phyloP scores from a whole-genome alignment of 306 rosid species.

The Morella rubra region DNA sequence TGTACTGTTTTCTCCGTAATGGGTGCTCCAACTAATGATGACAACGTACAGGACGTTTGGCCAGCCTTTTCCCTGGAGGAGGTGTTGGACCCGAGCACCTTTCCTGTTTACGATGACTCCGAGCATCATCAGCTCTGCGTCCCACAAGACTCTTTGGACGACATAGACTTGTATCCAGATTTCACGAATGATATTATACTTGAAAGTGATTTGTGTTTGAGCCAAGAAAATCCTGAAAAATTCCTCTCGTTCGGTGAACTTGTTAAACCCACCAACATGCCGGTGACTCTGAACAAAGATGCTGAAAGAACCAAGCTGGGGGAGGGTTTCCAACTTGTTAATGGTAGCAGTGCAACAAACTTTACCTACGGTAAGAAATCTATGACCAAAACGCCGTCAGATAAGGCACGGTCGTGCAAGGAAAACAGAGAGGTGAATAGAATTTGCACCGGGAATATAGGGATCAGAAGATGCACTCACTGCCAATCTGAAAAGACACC shows the following conservation, averaged over 20 bases:
- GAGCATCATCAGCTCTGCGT: background rate
- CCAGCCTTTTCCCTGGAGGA: too few species aligned
- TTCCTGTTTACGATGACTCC: too few species aligned
- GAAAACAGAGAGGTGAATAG: background rate
- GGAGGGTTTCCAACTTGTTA: background rate
- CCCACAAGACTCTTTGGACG: background rate
- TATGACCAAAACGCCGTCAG: background rate
- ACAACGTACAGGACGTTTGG: too few species aligned
- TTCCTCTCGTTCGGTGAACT: too few species aligned
- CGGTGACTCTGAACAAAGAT: background rate
- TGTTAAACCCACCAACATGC: too few species aligned
- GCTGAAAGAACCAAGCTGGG: background rate
- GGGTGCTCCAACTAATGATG: too few species aligned
- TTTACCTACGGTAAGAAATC: background rate
- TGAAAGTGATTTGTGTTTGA: background rate
- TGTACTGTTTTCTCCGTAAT: too few species aligned
- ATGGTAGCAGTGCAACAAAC: background rate
- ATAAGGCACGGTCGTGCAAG: background rate
- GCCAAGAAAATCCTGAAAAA: too few species aligned
- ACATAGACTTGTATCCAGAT: background rate
- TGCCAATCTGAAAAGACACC: slow-evolving; percentile 42
- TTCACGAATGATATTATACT: background rate
- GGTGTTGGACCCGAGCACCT: too few species aligned
- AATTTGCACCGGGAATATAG: background rate
- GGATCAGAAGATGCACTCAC: slow-evolving; percentile 33